phyloP scores from a whole-genome alignment of 176 grass and related monocot genomes.

The Eleusine coracana region DNA sequence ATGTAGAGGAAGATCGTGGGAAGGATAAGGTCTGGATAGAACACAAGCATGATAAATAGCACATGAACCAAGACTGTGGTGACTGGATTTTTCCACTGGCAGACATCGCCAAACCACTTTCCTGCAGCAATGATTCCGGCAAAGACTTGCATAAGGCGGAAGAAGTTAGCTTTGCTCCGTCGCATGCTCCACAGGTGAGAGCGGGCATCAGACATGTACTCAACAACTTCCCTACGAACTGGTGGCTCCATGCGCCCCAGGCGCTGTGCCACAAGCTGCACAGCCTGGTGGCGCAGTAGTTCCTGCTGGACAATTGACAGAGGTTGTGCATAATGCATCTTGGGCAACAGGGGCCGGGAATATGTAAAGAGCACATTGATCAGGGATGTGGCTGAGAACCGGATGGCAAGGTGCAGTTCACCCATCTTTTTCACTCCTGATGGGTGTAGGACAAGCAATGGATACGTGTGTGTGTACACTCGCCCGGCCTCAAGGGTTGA shows the following conservation, averaged over 20 bases:
- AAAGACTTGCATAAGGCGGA: constrained; percentile 86
- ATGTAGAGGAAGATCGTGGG: constrained; percentile 86
- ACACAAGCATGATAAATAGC: constrained; percentile 80
- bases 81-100: constrained; percentile 83
- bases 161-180: constrained; percentile 98
- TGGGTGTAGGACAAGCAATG: constrained; percentile 74
- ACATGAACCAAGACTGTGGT: constrained; percentile 78
- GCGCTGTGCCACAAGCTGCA: constrained; percentile 55
- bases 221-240: constrained; percentile 83
- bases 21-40: constrained; percentile 89
- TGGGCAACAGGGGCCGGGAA: constrained; percentile 77
- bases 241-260: constrained; percentile 88
- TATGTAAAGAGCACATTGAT: constrained; percentile 69
- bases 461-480: constrained; percentile 85
- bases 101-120: constrained; percentile 77
- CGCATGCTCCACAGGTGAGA: constrained; percentile 94
- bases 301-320: constrained; percentile 77
- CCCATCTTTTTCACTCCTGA: constrained; percentile 97
- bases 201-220: constrained; percentile 84
- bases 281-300: constrained; percentile 68
- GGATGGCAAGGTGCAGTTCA: constrained; percentile 71
- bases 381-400: constrained; percentile 78
- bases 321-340: constrained; percentile 85
- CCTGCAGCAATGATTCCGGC: constrained; percentile 66
- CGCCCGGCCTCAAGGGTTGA: constrained; percentile 77